phyloP scores from a whole-genome alignment of 1,284 basidiomycete genomes.

The Cutaneotrichosporon dermatis region DNA sequence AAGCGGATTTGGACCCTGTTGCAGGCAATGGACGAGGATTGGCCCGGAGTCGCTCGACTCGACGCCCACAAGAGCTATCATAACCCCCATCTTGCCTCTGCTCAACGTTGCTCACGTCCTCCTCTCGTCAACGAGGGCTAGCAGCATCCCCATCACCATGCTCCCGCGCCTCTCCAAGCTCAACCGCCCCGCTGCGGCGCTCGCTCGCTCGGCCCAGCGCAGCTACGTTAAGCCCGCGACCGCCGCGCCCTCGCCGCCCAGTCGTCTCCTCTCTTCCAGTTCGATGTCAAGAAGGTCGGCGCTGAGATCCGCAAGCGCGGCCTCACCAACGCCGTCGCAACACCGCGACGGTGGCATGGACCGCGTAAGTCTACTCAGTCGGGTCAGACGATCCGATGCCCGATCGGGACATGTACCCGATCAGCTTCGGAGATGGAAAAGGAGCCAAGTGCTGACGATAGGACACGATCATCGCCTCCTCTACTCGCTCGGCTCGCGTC shows the following conservation, averaged over 20 bases:
- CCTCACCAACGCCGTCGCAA: constrained; percentile 30
- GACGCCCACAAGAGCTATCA: not conserved
- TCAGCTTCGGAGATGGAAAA: too few relatives aligned
- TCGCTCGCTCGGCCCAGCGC: constrained; percentile 13
- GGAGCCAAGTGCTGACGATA: constrained; percentile 38
- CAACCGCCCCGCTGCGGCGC: constrained; percentile 19
- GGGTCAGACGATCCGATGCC: too few relatives aligned
- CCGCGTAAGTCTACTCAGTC: constrained; percentile 32
- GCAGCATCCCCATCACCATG: constrained; percentile 22
- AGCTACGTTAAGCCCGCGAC: constrained; percentile 26
- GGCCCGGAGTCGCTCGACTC: not conserved
- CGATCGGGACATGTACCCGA: not conserved
- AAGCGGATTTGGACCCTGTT: not conserved
- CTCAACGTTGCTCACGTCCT: not conserved
- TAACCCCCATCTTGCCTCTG: constrained; percentile 1
- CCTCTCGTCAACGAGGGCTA: constrained; percentile 11
- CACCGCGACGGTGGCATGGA: constrained; percentile 47
- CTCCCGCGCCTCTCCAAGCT: constrained; percentile 31
- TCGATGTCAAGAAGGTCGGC: constrained; percentile 44
- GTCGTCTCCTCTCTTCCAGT: constrained; percentile 41
- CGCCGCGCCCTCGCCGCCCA: constrained; percentile 17
- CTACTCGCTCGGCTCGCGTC: constrained; percentile 90
- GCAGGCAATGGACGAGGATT: not conserved
- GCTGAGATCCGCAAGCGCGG: constrained; percentile 47
- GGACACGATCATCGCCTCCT: constrained; percentile 92